Evolutionary conservation across 306 rosid genomes (phyloP).

Genomic region (Acacia acuminata): DNA sequence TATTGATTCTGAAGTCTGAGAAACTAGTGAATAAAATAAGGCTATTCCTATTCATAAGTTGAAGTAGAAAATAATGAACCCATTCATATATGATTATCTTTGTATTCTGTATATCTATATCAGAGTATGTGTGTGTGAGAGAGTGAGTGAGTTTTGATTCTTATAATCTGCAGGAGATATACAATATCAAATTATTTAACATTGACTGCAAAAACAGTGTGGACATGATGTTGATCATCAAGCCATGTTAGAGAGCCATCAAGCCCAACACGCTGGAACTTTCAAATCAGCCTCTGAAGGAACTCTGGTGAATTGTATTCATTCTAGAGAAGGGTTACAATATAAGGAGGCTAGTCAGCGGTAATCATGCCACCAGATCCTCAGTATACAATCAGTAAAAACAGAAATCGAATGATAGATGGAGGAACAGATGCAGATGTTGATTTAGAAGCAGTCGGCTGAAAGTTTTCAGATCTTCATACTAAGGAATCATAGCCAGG

Average conservation of each 20-base stretch:
- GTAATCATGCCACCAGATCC: not conserved
- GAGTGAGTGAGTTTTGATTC: not conserved
- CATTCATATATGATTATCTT: not conserved
- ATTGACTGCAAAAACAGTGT: constrained; percentile 47
- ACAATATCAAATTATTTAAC: constrained; percentile 30
- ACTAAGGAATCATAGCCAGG: not conserved
- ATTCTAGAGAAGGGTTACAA: not conserved
- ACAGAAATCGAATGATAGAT: constrained; percentile 39
- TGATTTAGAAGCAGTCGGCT: constrained; percentile 68
- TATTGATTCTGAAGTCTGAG: not conserved
- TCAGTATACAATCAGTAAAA: not conserved
- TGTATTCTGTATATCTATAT: not conserved
- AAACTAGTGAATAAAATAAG: not conserved
- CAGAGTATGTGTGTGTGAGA: not conserved
- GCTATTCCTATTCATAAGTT: not conserved
- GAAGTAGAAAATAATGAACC: not conserved
- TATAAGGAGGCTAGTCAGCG: not conserved
- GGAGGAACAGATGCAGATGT: constrained; percentile 79
- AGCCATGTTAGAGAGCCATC: constrained; percentile 56
- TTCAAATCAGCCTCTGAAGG: not conserved
- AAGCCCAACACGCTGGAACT: not conserved
- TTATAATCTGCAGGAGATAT: not conserved
- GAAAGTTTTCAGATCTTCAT: constrained; percentile 14
- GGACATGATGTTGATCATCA: constrained; percentile 50
- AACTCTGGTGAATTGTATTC: not conserved